A percentile compares a stretch with the other conserved stretches of the same genome.
These are phyloP conservation scores for Toxoplasma gondii DNA, from an alignment of 169 alveolate genomes.

Conservation along the genomic window DNA sequence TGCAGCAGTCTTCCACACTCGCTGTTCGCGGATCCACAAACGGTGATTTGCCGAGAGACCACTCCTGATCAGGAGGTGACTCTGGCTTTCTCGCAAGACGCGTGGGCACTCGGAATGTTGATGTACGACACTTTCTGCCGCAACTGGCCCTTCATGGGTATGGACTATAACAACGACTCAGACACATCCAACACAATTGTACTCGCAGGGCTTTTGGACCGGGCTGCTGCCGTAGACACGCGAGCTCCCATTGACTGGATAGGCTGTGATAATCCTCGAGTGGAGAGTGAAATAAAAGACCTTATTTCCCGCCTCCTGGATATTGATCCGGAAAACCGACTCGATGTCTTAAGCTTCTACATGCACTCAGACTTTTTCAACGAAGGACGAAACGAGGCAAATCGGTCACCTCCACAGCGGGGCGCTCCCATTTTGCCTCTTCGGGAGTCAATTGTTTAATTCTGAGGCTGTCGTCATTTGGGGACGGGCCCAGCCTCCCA, in stretches of 20 bases:
- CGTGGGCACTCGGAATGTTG: not conserved
- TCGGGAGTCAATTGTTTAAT: too few species aligned
- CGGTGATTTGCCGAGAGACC: not conserved
- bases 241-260: not conserved
- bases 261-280: not conserved
- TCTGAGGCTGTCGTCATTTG: too few species aligned
- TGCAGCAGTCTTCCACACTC: not conserved
- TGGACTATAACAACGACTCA: not conserved
- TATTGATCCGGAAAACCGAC: not conserved
- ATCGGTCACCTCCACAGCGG: not conserved
- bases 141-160: not conserved
- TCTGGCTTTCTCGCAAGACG: not conserved
- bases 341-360: not conserved
- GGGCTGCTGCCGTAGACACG: not conserved
- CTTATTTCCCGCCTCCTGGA: not conserved
- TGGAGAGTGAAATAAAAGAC: not conserved
- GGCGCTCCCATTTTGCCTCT: too few species aligned
- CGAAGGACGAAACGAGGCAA: not conserved
- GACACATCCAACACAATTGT: not conserved
- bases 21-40: not conserved
- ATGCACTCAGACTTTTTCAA: not conserved
- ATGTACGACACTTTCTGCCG: not conserved
- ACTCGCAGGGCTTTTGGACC: not conserved
- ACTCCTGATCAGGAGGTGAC: not conserved
- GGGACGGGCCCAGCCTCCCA: too few species aligned